phyloP scores from a whole-genome alignment of 495 filamentous ascomycete species.

The Acidomyces sp. region DNA sequence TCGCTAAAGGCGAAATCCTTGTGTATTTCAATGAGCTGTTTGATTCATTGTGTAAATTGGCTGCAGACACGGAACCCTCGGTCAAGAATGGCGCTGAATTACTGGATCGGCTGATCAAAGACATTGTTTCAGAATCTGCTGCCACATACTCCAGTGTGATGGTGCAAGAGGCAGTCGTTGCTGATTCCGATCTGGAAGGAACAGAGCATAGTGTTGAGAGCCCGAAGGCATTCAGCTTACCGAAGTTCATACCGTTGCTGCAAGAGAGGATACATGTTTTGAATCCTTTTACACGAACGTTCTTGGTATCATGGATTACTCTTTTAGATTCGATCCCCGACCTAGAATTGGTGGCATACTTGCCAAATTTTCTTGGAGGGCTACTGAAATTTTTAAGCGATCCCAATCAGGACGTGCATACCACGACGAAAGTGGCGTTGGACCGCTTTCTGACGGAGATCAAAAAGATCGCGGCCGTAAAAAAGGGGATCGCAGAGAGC shows the following conservation, averaged over 20 bases:
- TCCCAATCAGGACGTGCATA: constrained; percentile 81
- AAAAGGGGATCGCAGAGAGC: constrained; percentile 83
- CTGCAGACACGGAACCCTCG: constrained; percentile 88
- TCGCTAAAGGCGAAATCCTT: constrained; percentile 92
- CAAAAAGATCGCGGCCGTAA: constrained; percentile 81
- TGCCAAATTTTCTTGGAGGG: constrained; percentile 84
- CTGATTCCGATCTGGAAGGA: constrained; percentile 22
- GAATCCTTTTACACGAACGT: constrained; percentile 87
- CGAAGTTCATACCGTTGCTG: constrained; percentile 80
- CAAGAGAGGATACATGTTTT: constrained; percentile 86
- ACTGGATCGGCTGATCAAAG: constrained; percentile 89
- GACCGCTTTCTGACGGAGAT: constrained; percentile 90
- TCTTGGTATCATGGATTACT: constrained; percentile 92
- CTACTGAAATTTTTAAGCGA: constrained; percentile 88
- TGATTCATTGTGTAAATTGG: constrained; percentile 92
- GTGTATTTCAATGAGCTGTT: constrained; percentile 98
- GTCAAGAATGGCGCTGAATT: constrained; percentile 98
- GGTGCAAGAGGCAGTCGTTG: constrained; percentile 38
- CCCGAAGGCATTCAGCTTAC: constrained; percentile 85
- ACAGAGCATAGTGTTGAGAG: constrained; percentile 30
- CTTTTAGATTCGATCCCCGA: constrained; percentile 94
- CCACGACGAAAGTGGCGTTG: constrained; percentile 77
- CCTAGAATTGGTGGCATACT: constrained; percentile 80
- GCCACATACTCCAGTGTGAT: constrained; percentile 88
- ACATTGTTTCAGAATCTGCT: constrained; percentile 94